Percentiles rank a stretch among this genome's conserved stretches.
These are phyloP conservation scores for Paraphaeosphaeria sporulosa DNA, from an alignment of 2,329 filamentous ascomycete genomes.

Conservation along the genomic window DNA sequence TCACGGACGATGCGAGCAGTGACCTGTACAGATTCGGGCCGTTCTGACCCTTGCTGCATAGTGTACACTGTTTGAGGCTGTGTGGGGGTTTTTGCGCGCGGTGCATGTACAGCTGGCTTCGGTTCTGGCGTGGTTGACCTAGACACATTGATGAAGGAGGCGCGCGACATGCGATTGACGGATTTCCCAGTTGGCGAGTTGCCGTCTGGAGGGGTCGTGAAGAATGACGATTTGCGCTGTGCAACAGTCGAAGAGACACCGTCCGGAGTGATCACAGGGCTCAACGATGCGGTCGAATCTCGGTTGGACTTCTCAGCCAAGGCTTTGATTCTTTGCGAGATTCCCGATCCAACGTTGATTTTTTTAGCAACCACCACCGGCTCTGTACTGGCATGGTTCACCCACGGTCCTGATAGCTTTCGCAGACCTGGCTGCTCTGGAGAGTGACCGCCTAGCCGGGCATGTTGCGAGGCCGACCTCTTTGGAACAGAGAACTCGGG, in stretches of 20 bases:
- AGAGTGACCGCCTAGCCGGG: slow-evolving; percentile 31
- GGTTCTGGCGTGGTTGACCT: slow-evolving; percentile 38
- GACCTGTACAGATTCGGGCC: slow-evolving; percentile 83
- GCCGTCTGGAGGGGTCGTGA: slow-evolving; percentile 42
- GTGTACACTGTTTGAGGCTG: slow-evolving; percentile 47
- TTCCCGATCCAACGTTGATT: slow-evolving; percentile 84
- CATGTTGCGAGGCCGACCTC: slow-evolving; percentile 47
- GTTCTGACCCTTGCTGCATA: slow-evolving; percentile 49
- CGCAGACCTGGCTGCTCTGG: slow-evolving; percentile 36
- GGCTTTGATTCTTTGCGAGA: slow-evolving; percentile 93
- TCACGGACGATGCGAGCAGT: slow-evolving; percentile 84
- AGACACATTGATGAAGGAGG: slow-evolving; percentile 37
- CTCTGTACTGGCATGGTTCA: slow-evolving; percentile 34
- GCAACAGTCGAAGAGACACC: slow-evolving; percentile 41
- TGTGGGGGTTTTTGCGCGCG: slow-evolving; percentile 28
- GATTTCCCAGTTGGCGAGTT: slow-evolving; percentile 36
- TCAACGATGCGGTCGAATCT: slow-evolving; percentile 45
- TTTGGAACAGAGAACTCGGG: slow-evolving; percentile 35
- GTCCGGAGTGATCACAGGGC: slow-evolving; percentile 34
- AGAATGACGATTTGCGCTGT: slow-evolving; percentile 50
- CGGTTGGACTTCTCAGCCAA: slow-evolving; percentile 77
- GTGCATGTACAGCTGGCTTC: slow-evolving; percentile 28
- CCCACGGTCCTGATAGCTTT: slow-evolving; percentile 44
- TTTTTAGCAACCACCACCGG: slow-evolving; percentile 66
- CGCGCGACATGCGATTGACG: slow-evolving; percentile 39